These are phyloP conservation scores for Zalaria sp. DNA, from an alignment of 2,329 filamentous ascomycete species.

Conservation along the genomic window DNA sequence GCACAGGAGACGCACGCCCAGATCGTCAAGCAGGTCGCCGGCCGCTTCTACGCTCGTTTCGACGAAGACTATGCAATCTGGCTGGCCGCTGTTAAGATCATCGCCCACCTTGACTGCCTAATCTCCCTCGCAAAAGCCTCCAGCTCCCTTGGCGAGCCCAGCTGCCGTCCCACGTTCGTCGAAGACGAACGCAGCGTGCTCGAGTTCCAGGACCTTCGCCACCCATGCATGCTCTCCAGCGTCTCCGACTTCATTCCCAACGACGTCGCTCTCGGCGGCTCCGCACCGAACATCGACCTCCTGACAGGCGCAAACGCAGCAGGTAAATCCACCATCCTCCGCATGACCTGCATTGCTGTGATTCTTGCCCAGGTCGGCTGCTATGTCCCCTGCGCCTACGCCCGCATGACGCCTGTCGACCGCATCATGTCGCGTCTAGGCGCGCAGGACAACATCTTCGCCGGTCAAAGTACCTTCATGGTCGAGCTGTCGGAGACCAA, in stretches of 20 bases:
- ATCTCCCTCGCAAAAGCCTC: constrained; percentile 89
- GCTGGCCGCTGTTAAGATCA: constrained; percentile 78
- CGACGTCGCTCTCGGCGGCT: constrained; percentile 73
- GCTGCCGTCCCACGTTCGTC: constrained; percentile 78
- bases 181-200: constrained; percentile 59
- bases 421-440: constrained; percentile 97
- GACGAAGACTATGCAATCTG: constrained; percentile 75
- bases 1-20: constrained; percentile 88
- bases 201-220: constrained; percentile 84
- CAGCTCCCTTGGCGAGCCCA: constrained; percentile 66
- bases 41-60: constrained; percentile 74
- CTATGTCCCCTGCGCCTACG: constrained; percentile 71
- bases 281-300: constrained; percentile 69
- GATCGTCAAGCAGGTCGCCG: constrained; percentile 73
- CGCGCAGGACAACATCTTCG: constrained; percentile 98
- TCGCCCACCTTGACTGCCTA: constrained; percentile 87
- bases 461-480: constrained; percentile 94
- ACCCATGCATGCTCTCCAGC: constrained; percentile 84
- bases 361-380: constrained; percentile 97
- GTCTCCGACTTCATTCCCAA: constrained; percentile 96
- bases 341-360: constrained; percentile 93
- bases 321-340: constrained; percentile 88
- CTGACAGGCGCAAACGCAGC: constrained; percentile 94
- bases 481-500: constrained; percentile 95
- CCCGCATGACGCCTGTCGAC: constrained; percentile 77